Conservation (phyloP, 805 yeast species). For the Hanseniaspora thailandica region DNA sequence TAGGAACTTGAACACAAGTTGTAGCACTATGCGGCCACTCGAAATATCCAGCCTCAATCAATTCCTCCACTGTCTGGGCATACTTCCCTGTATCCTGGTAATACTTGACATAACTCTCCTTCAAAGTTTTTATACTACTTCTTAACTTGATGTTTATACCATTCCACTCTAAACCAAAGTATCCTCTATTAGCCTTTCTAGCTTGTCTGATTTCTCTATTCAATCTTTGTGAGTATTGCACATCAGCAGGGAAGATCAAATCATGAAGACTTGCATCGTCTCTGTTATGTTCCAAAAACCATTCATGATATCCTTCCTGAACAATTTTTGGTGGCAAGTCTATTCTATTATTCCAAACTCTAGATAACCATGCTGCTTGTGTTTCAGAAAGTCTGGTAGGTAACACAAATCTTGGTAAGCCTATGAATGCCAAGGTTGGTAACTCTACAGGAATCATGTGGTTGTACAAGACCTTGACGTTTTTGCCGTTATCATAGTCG, state of each 20-base stretch:
- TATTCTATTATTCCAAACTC: conserved; percentile 48
- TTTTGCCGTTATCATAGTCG: conserved; percentile 36
- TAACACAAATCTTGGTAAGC: conserved; percentile 46
- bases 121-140: conserved; percentile 34
- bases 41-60: conserved; percentile 31
- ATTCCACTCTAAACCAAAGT: conserved; percentile 44
- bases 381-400: conserved; percentile 48
- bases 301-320: conserved; percentile 36
- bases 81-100: conserved; percentile 30
- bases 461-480: conserved; percentile 43
- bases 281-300: conserved; percentile 29
- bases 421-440: conserved; percentile 52
- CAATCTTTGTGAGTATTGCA: conserved; percentile 42
- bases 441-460: conserved; percentile 46
- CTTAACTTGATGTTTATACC: conserved; percentile 35
- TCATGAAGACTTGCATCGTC: conserved; percentile 41
- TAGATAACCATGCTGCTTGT: conserved; percentile 53
- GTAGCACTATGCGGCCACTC: conserved; percentile 24
- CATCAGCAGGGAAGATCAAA: conserved; percentile 46
- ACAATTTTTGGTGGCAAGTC: conserved; percentile 37
- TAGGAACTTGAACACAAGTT: conserved; percentile 18
- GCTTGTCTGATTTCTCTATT: conserved; percentile 30
- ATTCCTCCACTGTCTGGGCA: conserved; percentile 32
- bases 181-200: conserved; percentile 30
- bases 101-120: conserved; percentile 36